Evolutionary conservation across 106 monocot genomes (phyloP), one percentile per base, ranked within the genome.

Genomic region (Phalaenopsis aphrodite): DNA sequence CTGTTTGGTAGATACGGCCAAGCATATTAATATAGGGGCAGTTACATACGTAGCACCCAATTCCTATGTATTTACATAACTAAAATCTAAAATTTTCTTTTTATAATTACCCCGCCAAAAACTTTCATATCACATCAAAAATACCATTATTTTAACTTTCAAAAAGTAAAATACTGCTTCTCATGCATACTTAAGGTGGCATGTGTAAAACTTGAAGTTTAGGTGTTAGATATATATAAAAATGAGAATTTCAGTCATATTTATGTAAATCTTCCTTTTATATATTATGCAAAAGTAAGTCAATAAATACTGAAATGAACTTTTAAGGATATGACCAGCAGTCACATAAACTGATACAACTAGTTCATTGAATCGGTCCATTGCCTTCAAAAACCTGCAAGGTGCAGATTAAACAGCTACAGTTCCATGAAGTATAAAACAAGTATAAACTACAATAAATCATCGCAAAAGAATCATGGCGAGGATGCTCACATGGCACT

Each of bases 301-400:
- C 24, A 47, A 38, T 42, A 55, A 77, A 67, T 71, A 41, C 17
- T 47, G 37, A n/a, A 49, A 52, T 49, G 49, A 6, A 15, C 5
- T 42, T 15, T 30, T 42, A 77, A 92, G 97, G 98, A 99, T 99
- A 99, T 99, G 98, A 91, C 91, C 98, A 81, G 98, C 98, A 82
- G 98, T 99, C 21, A 99, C 98, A 86, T 99, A 94, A 1, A 99
- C 94, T 81, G 98, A 99, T 46, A 91, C 98, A 61, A 89, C 87
- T 79, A 99, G 82, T 80, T 99, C 98, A 82, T 94, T 94, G 88
- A 93, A 99, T 84, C 94, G 88, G 80, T 99, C 98, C 61, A 92
- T 88, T n/a, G 94, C 75, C 89, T 91, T 94, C 77, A 99, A 82
- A 67, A 99, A 94, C 98, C 98, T 99, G 88, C 41, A 77, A 73